phyloP scores from a whole-genome alignment of 306 rosid genomes.

The Medicago ruthenica region DNA sequence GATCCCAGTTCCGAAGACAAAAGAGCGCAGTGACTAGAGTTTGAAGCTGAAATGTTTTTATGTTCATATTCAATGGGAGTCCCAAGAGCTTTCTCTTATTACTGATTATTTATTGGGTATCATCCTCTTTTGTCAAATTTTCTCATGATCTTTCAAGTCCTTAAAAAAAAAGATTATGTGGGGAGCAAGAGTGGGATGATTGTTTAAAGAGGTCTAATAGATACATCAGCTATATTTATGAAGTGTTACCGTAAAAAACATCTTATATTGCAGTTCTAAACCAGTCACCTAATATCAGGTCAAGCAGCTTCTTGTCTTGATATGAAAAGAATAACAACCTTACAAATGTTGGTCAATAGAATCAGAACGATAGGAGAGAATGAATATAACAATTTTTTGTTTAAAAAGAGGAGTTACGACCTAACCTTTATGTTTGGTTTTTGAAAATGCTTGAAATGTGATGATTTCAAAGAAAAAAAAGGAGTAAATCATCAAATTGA shows the following conservation, averaged over 20 bases:
- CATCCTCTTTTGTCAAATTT: constrained; percentile 37
- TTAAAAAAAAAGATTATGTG: constrained; percentile 1
- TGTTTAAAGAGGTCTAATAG: constrained; percentile 42
- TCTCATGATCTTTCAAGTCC: constrained; percentile 34
- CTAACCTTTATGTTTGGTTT: too few relatives aligned
- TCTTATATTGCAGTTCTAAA: background rate
- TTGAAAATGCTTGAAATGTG: too few relatives aligned
- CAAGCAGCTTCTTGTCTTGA: background rate
- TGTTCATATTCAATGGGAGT: constrained; percentile 34
- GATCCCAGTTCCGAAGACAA: constrained; percentile 67
- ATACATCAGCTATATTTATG: constrained; percentile 30
- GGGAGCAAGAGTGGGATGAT: constrained; percentile 36
- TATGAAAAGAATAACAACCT: background rate
- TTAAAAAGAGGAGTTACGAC: background rate
- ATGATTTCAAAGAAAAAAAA: too few relatives aligned
- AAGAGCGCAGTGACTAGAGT: constrained; percentile 60
- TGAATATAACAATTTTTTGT: background rate
- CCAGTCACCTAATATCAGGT: constrained; percentile 6
- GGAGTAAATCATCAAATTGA: too few relatives aligned
- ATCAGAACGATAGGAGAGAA: background rate
- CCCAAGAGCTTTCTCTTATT: constrained; percentile 39
- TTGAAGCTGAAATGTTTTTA: constrained; percentile 35
- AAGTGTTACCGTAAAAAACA: constrained; percentile 3
- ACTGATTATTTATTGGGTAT: constrained; percentile 23
- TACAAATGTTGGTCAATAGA: background rate